These are phyloP conservation scores for Rubia yunnanensis DNA, from an alignment of 257 asterid species.

Conservation along the genomic window DNA sequence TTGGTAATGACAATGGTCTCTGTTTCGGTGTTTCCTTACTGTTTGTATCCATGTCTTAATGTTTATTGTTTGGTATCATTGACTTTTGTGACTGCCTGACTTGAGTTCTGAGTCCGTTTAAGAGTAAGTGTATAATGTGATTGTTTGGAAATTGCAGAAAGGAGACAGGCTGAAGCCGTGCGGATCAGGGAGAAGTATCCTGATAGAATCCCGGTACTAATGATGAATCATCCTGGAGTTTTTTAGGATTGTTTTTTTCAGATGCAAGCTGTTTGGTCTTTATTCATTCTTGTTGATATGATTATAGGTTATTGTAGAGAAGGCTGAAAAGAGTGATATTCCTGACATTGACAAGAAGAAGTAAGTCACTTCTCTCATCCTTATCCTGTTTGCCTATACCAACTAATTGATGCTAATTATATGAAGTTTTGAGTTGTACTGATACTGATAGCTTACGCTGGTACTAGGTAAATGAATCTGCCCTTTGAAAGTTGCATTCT, in stretches of 20 bases:
- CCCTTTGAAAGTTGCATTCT: not conserved
- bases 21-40: not conserved
- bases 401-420: not conserved
- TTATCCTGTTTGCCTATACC: not conserved
- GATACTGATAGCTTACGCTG: not conserved
- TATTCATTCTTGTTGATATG: slow-evolving; percentile 3
- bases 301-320: slow-evolving; percentile 47
- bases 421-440: not conserved
- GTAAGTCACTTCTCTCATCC: slow-evolving; percentile 27
- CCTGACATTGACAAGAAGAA: slow-evolving; percentile 52
- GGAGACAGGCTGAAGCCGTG: slow-evolving; percentile 93
- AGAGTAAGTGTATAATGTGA: not conserved
- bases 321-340: slow-evolving; percentile 16
- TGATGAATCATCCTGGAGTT: not conserved
- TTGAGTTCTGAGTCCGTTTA: not conserved
- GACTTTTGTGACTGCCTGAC: too few relatives aligned
- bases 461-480: not conserved
- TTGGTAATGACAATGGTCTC: not conserved
- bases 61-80: not conserved
- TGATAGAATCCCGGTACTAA: slow-evolving; percentile 83
- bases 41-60: not conserved
- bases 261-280: not conserved
- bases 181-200: slow-evolving; percentile 98
- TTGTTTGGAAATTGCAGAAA: slow-evolving; percentile 39
- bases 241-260: not conserved